phyloP scores from a whole-genome alignment of 305 asterid genomes.

The Solanum hybrid region DNA sequence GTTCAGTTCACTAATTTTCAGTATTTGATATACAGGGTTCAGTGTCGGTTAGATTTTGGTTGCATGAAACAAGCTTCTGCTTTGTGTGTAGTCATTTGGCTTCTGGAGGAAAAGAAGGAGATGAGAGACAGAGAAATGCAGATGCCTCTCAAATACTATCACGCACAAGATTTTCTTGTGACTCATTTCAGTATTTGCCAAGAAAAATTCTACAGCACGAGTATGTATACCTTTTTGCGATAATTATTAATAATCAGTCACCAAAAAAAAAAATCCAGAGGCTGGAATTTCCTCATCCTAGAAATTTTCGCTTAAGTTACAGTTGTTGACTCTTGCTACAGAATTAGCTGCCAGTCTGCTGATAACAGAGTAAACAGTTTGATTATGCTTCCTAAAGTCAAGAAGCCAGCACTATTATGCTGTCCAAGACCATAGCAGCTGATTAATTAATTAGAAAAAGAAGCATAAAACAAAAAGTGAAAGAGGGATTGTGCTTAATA shows the following conservation, averaged over 20 bases:
- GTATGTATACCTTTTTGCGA: constrained; percentile 19
- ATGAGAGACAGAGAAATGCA: constrained; percentile 47
- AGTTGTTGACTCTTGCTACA: not conserved
- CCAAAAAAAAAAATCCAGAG: not conserved
- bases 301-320: not conserved
- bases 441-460: not conserved
- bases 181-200: constrained; percentile 34
- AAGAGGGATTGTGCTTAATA: not conserved
- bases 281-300: not conserved
- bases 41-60: constrained; percentile 52
- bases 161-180: constrained; percentile 36
- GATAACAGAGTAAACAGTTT: not conserved
- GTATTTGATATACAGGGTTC: constrained; percentile 41
- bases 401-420: not conserved
- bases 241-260: not conserved
- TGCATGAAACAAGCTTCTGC: constrained; percentile 54
- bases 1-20: not conserved
- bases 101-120: constrained; percentile 63
- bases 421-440: not conserved
- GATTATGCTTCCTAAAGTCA: not conserved
- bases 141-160: constrained; percentile 42
- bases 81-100: constrained; percentile 65
- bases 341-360: not conserved
- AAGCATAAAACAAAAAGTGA: not conserved
- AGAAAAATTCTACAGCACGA: constrained; percentile 55